Evolutionary conservation across 2,329 filamentous ascomycete species (phyloP).

Genomic region (Davidsoniella neocaledoniae): DNA sequence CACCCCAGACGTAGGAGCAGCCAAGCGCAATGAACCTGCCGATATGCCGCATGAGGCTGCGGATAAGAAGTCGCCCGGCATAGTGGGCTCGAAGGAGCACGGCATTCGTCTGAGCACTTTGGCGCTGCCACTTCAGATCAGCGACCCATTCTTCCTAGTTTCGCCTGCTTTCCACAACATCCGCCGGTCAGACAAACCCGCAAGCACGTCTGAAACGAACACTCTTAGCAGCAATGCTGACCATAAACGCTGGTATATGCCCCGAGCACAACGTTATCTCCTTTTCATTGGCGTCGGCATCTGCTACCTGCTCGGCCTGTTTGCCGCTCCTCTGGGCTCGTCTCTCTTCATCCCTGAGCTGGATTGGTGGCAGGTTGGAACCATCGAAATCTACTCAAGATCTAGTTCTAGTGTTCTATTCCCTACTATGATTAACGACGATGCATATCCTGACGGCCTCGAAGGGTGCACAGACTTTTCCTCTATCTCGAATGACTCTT

Average conservation of each 20-base stretch:
- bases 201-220: too few relatives aligned
- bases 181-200: too few relatives aligned
- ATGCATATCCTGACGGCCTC: background rate
- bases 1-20: too few relatives aligned
- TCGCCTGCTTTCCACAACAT: background rate
- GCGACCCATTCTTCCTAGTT: background rate
- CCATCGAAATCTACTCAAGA: background rate
- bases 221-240: too few relatives aligned
- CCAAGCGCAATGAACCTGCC: too few relatives aligned
- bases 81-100: background rate
- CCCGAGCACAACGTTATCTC: background rate
- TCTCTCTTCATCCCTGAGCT: background rate
- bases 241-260: too few relatives aligned
- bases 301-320: background rate
- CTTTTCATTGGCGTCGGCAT: background rate
- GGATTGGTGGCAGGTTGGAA: background rate
- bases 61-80: too few relatives aligned
- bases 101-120: background rate
- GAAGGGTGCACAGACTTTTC: background rate
- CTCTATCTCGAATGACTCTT: background rate
- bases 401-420: background rate
- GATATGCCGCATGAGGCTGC: too few relatives aligned
- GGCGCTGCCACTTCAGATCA: background rate
- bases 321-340: slow-evolving; percentile 1
- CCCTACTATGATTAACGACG: background rate